Conservation (phyloP, 495 filamentous ascomycete genomes). For the Letharia columbiana region DNA sequence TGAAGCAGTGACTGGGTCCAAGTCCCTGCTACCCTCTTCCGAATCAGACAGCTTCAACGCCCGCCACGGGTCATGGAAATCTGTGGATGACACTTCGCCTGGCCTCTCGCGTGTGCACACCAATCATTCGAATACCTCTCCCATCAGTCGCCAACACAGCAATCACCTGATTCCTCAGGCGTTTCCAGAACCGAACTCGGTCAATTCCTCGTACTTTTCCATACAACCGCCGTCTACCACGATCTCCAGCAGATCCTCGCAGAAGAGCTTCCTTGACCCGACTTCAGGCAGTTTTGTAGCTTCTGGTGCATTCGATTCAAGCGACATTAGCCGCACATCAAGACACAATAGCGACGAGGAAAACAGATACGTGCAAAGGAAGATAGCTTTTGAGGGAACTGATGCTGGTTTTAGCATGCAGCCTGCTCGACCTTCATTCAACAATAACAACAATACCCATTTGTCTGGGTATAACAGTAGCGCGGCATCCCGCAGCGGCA, state of each 20-base stretch:
- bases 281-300: slow-evolving; percentile 20
- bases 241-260: slow-evolving; percentile 16
- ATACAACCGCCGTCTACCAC: slow-evolving; percentile 9
- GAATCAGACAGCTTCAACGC: slow-evolving; percentile 51
- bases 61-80: slow-evolving; percentile 47
- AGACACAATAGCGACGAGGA: slow-evolving; percentile 26
- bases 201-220: slow-evolving; percentile 18
- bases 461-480: slow-evolving; percentile 28
- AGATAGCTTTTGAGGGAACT: slow-evolving; percentile 16
- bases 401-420: slow-evolving; percentile 17
- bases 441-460: slow-evolving; percentile 17
- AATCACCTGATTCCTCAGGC: slow-evolving; percentile 28
- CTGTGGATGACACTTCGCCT: slow-evolving; percentile 40
- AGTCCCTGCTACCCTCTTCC: slow-evolving; percentile 55
- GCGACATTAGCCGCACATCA: slow-evolving; percentile 13
- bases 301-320: slow-evolving; percentile 17
- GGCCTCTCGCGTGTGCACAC: slow-evolving; percentile 37
- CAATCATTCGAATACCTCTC: slow-evolving; percentile 25
- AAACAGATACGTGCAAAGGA: slow-evolving; percentile 15
- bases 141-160: slow-evolving; percentile 31
- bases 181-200: slow-evolving; percentile 14
- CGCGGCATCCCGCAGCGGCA: slow-evolving; percentile 32
- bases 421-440: slow-evolving; percentile 16
- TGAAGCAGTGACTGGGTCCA: slow-evolving; percentile 54
- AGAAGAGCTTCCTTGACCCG: slow-evolving; percentile 23